phyloP scores from a whole-genome alignment of 192 early-diverging fungal species.

The Coemansia sp. region DNA sequence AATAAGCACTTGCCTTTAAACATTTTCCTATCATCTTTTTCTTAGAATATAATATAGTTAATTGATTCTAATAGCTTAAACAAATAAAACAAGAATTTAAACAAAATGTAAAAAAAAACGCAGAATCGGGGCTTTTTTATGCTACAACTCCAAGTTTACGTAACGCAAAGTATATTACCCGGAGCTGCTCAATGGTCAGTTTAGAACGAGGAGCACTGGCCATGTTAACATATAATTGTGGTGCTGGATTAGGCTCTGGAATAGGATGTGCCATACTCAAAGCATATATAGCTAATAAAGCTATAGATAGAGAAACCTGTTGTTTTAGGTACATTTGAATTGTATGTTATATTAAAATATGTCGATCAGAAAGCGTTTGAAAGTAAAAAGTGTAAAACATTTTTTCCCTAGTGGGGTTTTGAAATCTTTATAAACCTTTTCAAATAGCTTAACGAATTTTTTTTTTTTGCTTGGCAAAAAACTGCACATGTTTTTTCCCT shows the following conservation, averaged over 20 bases:
- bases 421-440: not conserved
- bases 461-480: not conserved
- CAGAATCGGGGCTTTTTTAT: not conserved
- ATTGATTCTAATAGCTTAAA: not conserved
- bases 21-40: too few relatives aligned
- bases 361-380: not conserved
- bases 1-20: too few relatives aligned
- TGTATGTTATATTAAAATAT: not conserved
- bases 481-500: not conserved
- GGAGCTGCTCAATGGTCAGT: not conserved
- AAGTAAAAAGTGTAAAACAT: not conserved
- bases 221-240: constrained; percentile 8
- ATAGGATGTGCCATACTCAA: constrained; percentile 1
- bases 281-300: constrained; percentile 3
- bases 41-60: not conserved
- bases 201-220: not conserved
- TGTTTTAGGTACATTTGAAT: not conserved
- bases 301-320: not conserved
- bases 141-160: not conserved
- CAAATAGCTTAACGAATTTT: not conserved
- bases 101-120: not conserved
- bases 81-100: not conserved
- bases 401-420: not conserved
- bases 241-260: constrained; percentile 9
- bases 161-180: not conserved